A percentile compares a stretch with the other conserved stretches of the same genome.
Evolutionary conservation across 257 asterid genomes (phyloP).

Genomic region (Schizonepeta tenuifolia): DNA sequence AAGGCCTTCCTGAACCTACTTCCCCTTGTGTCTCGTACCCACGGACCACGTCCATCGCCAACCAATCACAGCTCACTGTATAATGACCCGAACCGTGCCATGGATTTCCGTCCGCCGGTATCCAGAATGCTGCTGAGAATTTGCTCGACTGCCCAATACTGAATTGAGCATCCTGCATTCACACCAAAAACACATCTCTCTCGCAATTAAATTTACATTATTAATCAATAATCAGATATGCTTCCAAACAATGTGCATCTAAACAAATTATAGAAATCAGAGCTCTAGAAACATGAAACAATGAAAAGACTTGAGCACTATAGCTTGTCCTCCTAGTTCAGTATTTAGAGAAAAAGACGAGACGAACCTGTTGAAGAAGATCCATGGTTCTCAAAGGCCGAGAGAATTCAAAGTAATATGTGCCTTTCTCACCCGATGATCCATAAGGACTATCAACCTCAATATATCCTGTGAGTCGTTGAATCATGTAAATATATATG

Average conservation of each 20-base stretch:
- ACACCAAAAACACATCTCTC: not conserved
- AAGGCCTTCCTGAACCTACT: constrained; percentile 49
- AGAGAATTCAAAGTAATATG: constrained; percentile 76
- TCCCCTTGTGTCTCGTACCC: constrained; percentile 44
- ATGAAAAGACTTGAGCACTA: not conserved
- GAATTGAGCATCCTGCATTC: constrained; percentile 75
- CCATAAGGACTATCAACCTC: constrained; percentile 82
- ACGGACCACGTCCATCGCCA: constrained; percentile 53
- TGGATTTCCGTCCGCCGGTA: constrained; percentile 65
- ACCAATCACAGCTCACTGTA: constrained; percentile 77
- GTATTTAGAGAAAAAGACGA: not conserved
- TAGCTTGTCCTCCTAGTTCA: not conserved
- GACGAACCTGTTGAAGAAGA: constrained; percentile 78
- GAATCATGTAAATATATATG: not conserved
- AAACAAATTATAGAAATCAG: not conserved
- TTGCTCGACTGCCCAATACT: constrained; percentile 69
- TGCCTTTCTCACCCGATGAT: constrained; percentile 67
- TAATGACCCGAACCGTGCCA: constrained; percentile 86
- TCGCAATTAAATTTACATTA: not conserved
- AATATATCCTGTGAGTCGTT: constrained; percentile 53
- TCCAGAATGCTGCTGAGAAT: constrained; percentile 80
- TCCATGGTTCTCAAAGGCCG: constrained; percentile 87
- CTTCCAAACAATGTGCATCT: not conserved
- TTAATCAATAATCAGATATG: not conserved
- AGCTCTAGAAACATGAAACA: not conserved